Conservation (phyloP, 2,329 filamentous ascomycete genomes). For the Colletotrichum coccodes region DNA sequence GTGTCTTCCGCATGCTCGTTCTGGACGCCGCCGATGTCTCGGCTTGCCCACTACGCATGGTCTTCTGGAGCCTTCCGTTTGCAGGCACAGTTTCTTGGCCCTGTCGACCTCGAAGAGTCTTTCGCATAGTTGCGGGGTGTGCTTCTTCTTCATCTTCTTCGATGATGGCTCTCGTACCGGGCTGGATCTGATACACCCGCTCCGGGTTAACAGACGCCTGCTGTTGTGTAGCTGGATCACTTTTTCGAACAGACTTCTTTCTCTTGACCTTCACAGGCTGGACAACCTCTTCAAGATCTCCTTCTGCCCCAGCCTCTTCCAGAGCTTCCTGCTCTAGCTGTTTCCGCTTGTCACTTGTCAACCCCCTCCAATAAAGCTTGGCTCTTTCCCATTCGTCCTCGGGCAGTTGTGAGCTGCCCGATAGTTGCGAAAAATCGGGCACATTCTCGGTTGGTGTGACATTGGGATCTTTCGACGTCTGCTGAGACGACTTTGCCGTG, state of each 20-base stretch:
- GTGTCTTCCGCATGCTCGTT: slow-evolving; percentile 40
- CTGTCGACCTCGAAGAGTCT: slow-evolving; percentile 24
- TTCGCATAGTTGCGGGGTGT: background rate
- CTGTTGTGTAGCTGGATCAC: slow-evolving; percentile 33
- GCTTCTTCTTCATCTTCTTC: slow-evolving; percentile 4
- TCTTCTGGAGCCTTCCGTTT: slow-evolving; percentile 53
- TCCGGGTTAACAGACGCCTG: slow-evolving; percentile 33
- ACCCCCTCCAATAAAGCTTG: slow-evolving; percentile 75
- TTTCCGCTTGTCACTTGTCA: slow-evolving; percentile 71
- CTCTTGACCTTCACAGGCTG: slow-evolving; percentile 41
- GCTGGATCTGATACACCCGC: slow-evolving; percentile 52
- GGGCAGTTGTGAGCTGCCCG: background rate
- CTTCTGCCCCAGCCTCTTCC: slow-evolving; percentile 61
- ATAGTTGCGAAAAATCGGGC: background rate
- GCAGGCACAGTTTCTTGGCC: slow-evolving; percentile 21
- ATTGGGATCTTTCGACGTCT: background rate
- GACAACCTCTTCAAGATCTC: slow-evolving; percentile 50
- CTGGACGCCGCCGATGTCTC: slow-evolving; percentile 14
- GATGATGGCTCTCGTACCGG: slow-evolving; percentile 39
- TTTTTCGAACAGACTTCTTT: slow-evolving; percentile 43
- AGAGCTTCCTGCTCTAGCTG: slow-evolving; percentile 69
- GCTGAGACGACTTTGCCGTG: background rate
- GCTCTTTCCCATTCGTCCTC: slow-evolving; percentile 73
- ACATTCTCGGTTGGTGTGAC: background rate
- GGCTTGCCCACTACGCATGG: slow-evolving; percentile 52